Evolutionary conservation across 805 yeast genomes (phyloP), one percentile per base, ranked within the genome.

Genomic region (Wickerhamiella azymoides): DNA sequence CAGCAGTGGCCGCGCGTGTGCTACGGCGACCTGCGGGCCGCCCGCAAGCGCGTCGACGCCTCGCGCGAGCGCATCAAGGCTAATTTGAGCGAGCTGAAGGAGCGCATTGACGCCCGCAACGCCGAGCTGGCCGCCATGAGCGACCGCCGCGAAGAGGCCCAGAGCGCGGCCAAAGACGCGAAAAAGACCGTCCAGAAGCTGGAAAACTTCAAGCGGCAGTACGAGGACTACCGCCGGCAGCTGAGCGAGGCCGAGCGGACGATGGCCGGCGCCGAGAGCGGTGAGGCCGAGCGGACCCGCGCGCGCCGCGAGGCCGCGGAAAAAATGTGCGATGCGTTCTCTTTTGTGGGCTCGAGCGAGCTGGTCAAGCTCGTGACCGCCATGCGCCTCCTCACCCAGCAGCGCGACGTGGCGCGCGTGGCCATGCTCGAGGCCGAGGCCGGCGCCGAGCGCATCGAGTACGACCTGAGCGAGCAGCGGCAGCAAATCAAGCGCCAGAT

Each of bases 401-500:
- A 30, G 5, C 33, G 33, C 16, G 33, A 30, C 16, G 16, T 30
- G 33, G 33, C 33, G 9, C 33, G 33, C 16, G n/a, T 30, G 9
- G 3, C 14, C 16, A 3, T 3, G 9, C 14, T n/a, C 7, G 4
- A 7, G 9, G 33, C 44, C 14, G 25, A 16, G 24, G n/a, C 38
- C n/a, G 16, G 11, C 37, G 8, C 2, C 33, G 14, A 35, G 11
- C 41, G 48, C 25, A 30, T 47, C 18, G 44, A 47, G 9, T 16
- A 37, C 16, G 43, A 37, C 5, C 11, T 28, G 19, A 5, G 13
- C 13, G 39, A 36, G 26, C 30, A 17, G 19, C 21, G 41, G 21
- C 13, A 47, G 32, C 41, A 30, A 10, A 63, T 46, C 39, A 45
- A 45, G 26, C 33, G 32, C 11, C 43, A 27, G 27, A 32, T 42